phyloP scores from a whole-genome alignment of 352 stramenopile genomes.

The Phytopythium litorale region DNA sequence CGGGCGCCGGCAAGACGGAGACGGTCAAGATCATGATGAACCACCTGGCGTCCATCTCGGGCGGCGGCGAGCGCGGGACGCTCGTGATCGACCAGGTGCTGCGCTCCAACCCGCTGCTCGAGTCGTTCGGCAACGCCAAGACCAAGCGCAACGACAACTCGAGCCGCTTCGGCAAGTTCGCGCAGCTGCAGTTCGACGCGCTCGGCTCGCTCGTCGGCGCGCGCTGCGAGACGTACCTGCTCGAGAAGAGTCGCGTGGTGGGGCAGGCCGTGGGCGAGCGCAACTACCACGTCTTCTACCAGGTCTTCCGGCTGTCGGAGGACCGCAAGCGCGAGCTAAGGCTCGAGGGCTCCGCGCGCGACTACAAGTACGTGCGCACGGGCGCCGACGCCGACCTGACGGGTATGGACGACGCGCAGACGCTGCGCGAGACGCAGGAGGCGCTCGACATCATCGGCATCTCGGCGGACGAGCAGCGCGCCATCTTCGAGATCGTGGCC shows the following conservation, averaged over 20 bases:
- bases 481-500: slow-evolving; percentile 93
- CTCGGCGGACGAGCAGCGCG: slow-evolving; percentile 84
- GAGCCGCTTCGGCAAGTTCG: slow-evolving; percentile 78
- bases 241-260: slow-evolving; percentile 96
- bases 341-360: slow-evolving; percentile 47
- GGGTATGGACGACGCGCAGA: slow-evolving; percentile 68
- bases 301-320: slow-evolving; percentile 76
- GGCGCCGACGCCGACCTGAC: slow-evolving; percentile 48
- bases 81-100: slow-evolving; percentile 79
- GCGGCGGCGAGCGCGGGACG: slow-evolving; percentile 56
- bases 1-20: slow-evolving; percentile 91
- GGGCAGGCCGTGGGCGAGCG: slow-evolving; percentile 88
- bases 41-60: slow-evolving; percentile 74
- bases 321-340: slow-evolving; percentile 48
- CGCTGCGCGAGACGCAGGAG: slow-evolving; percentile 82
- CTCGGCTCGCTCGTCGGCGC: slow-evolving; percentile 60
- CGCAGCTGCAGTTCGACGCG: slow-evolving; percentile 71
- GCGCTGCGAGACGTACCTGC: slow-evolving; percentile 90
- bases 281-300: slow-evolving; percentile 99
- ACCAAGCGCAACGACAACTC: slow-evolving; percentile 85
- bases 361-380: slow-evolving; percentile 78
- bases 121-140: slow-evolving; percentile 80
- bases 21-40: slow-evolving; percentile 94
- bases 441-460: slow-evolving; percentile 90
- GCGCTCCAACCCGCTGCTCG: slow-evolving; percentile 69